Evolutionary conservation across 345 rosid species (phyloP).

Genomic region (Eucalyptus victrix): DNA sequence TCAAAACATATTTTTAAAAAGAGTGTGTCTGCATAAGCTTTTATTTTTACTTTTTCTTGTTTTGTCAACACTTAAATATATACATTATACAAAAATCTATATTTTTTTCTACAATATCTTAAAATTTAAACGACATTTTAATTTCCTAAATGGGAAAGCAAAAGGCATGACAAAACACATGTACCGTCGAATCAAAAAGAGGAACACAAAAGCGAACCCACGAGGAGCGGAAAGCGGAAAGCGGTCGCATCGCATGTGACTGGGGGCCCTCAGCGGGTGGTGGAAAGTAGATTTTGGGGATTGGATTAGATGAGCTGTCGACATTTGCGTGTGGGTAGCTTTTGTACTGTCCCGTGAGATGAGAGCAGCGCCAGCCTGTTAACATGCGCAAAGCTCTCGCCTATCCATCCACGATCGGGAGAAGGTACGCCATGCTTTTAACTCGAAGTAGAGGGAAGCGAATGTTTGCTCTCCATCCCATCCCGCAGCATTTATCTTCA

Average conservation of each 20-base stretch:
- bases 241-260: not conserved
- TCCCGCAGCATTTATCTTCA: not conserved
- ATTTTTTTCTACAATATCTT: rapidly evolving
- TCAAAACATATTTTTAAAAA: too few species aligned
- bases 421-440: not conserved
- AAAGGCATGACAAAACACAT: not conserved
- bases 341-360: not conserved
- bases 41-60: too few species aligned
- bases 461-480: not conserved
- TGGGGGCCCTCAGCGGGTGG: not conserved
- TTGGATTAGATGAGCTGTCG: not conserved
- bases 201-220: not conserved
- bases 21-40: too few species aligned
- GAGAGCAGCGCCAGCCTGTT: not conserved
- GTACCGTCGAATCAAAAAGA: not conserved
- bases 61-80: too few species aligned
- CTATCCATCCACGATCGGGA: not conserved
- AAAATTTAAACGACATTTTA: not conserved
- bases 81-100: too few species aligned
- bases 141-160: not conserved
- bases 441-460: not conserved
- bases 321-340: not conserved
- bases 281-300: not conserved
- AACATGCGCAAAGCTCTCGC: not conserved
- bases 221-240: not conserved